Percentiles rank a stretch among this genome's conserved stretches.
Evolutionary conservation across 2,329 filamentous ascomycete genomes (phyloP).

Genomic region (Sclerotinia subarctica): DNA sequence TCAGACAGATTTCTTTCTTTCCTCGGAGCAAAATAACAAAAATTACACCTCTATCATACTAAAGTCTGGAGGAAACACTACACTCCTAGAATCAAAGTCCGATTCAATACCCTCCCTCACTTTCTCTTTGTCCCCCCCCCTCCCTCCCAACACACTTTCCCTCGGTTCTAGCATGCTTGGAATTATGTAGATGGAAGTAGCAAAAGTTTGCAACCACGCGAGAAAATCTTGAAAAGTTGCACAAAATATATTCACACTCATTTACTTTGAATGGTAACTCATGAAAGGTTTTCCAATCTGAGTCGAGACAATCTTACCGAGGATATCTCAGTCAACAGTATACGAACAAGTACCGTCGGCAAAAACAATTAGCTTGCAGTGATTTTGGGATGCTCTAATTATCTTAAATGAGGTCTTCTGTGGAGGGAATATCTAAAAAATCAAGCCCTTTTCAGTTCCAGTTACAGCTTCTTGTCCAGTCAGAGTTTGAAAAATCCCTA

Average conservation of each 20-base stretch:
- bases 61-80: neutral
- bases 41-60: neutral
- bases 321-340: neutral
- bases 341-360: neutral
- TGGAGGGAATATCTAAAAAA: neutral
- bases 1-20: neutral
- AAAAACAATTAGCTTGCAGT: neutral
- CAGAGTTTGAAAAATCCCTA: too few relatives aligned
- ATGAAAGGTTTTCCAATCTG: neutral
- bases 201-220: slow-evolving; percentile 1
- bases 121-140: neutral
- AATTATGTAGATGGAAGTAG: neutral
- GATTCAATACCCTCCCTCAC: neutral
- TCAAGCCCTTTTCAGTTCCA: neutral
- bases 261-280: neutral
- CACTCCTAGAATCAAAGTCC: neutral
- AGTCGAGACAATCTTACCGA: neutral
- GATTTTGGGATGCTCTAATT: neutral
- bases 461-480: too few relatives aligned
- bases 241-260: too few relatives aligned
- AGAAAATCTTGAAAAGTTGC: neutral
- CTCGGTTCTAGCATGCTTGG: neutral
- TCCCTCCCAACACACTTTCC: neutral
- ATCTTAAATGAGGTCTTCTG: neutral
- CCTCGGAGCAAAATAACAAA: neutral